Percentiles rank a stretch among this genome's conserved stretches.
Conservation (phyloP, 345 rosid species). For the Murraya paniculata region DNA sequence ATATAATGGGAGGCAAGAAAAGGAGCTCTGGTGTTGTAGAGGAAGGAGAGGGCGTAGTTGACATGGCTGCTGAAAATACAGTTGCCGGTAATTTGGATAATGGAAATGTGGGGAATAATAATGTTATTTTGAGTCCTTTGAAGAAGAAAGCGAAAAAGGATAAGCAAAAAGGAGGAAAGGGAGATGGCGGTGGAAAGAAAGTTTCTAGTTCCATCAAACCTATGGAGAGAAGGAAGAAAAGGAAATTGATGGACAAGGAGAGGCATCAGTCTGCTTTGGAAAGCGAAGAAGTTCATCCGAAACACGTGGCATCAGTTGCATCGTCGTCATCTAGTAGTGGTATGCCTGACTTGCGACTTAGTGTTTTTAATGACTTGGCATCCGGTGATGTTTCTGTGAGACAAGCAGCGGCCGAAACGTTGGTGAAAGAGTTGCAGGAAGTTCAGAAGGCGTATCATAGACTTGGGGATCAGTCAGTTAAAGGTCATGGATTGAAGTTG, state of each 20-base stretch:
- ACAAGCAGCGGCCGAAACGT: conserved; percentile 58
- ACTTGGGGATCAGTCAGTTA: conserved; percentile 47
- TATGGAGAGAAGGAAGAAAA: conserved; percentile 83
- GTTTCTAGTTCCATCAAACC: conserved; percentile 39
- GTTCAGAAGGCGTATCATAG: conserved; percentile 70
- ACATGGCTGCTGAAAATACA: background rate
- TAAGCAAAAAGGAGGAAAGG: conserved; percentile 17
- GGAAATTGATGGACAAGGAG: conserved; percentile 76
- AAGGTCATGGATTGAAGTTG: conserved; percentile 47
- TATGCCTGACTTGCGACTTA: conserved; percentile 67
- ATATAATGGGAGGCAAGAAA: conserved; percentile 67
- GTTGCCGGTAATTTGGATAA: background rate
- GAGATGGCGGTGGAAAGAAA: conserved; percentile 16
- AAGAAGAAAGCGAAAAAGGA: conserved; percentile 49
- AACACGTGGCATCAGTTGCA: conserved; percentile 14
- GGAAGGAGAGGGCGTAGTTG: conserved; percentile 27
- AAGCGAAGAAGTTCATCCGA: conserved; percentile 25
- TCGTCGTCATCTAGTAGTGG: conserved; percentile 27
- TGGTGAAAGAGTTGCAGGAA: conserved; percentile 62
- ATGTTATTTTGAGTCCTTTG: conserved; percentile 16
- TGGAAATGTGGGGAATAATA: conserved; percentile 8
- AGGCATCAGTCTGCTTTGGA: conserved; percentile 37
- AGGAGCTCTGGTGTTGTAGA: conserved; percentile 39
- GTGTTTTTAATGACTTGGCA: conserved; percentile 72
- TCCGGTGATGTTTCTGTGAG: conserved; percentile 54